phyloP scores from a whole-genome alignment of 805 yeast species.

The Teunomyces aglyptinius region DNA sequence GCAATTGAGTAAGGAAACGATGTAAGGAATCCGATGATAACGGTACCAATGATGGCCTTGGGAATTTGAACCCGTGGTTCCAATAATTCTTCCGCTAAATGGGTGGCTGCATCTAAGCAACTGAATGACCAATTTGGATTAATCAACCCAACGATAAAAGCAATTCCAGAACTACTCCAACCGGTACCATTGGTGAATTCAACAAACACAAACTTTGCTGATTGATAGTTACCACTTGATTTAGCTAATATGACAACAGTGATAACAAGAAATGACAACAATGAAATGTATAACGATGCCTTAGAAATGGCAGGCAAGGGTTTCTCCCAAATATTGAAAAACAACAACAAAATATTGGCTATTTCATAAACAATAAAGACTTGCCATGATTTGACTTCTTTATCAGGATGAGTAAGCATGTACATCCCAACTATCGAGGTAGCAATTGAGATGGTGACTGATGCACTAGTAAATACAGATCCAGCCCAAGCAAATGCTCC shows the following conservation, averaged over 20 bases:
- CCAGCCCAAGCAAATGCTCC: conserved; percentile 67
- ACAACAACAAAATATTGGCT: conserved; percentile 38
- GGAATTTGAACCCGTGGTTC: conserved; percentile 61
- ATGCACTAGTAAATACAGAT: conserved; percentile 59
- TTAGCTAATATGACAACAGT: conserved; percentile 53
- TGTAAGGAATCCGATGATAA: conserved; percentile 64
- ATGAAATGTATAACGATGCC: conserved; percentile 50
- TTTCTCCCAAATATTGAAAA: conserved; percentile 51
- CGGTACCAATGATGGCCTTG: conserved; percentile 59
- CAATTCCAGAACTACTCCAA: conserved; percentile 57
- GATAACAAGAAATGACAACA: conserved; percentile 52
- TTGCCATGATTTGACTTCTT: conserved; percentile 49
- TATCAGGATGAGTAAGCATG: conserved; percentile 36
- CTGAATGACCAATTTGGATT: conserved; percentile 71
- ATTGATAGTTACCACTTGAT: conserved; percentile 51
- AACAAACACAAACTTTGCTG: conserved; percentile 52
- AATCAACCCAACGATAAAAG: conserved; percentile 67
- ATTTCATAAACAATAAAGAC: conserved; percentile 51
- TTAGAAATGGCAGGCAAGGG: conserved; percentile 52
- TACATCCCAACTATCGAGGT: conserved; percentile 52
- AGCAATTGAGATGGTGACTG: conserved; percentile 55
- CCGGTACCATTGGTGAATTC: conserved; percentile 57
- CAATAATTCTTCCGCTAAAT: conserved; percentile 64
- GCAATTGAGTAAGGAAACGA: conserved; percentile 51
- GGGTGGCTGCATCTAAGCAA: conserved; percentile 69